These are phyloP conservation scores for Murraya koenigii DNA, from an alignment of 345 rosid species.

Conservation along the genomic window DNA sequence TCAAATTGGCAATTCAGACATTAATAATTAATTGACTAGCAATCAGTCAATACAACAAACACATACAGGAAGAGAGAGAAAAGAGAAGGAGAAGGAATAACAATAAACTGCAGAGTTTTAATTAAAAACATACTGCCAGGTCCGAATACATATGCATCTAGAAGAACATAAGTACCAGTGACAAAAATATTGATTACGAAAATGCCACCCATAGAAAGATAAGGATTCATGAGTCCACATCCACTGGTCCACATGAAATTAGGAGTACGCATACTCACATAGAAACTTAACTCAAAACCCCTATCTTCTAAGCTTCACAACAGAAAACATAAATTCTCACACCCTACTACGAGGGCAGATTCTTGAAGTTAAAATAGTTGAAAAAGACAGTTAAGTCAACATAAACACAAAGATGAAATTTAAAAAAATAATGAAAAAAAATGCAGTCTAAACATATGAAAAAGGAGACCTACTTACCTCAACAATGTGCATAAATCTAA, in stretches of 20 bases:
- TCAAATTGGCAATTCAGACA: background rate
- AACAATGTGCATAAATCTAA: slow-evolving; percentile 72
- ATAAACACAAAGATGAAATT: background rate
- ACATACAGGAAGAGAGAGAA: background rate
- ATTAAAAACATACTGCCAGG: background rate
- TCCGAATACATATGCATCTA: background rate
- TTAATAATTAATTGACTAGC: background rate
- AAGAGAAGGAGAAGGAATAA: too few species aligned
- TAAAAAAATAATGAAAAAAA: background rate
- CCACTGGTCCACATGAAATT: background rate
- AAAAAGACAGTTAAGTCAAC: background rate
- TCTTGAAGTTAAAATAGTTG: background rate
- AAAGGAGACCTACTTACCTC: slow-evolving; percentile 51
- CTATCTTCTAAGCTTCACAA: background rate
- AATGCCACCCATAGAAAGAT: background rate
- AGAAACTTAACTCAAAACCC: background rate
- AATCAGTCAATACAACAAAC: background rate
- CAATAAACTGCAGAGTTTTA: background rate
- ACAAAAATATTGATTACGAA: background rate
- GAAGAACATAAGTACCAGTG: too few species aligned
- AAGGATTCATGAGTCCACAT: background rate
- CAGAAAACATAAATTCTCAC: background rate
- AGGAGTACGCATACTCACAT: background rate
- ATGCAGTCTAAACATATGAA: background rate
- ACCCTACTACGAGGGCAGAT: background rate